Evolutionary conservation across 1,284 basidiomycete species (phyloP).

Genomic region (Ganoderma lucidum): DNA sequence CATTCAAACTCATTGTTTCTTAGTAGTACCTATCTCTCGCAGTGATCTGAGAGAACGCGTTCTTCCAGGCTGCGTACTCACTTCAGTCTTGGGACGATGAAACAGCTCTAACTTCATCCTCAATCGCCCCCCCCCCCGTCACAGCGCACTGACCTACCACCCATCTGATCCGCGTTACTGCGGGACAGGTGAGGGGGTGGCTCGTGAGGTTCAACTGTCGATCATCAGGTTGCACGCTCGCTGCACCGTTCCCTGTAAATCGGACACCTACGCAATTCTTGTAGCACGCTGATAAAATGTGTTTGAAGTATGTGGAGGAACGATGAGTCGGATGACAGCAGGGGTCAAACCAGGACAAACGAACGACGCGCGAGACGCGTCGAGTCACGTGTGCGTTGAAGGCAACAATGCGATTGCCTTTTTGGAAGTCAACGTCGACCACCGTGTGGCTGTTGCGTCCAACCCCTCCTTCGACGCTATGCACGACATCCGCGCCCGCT

Average conservation of each 20-base stretch:
- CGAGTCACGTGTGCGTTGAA: constrained; percentile 29
- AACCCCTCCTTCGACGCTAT: constrained; percentile 26
- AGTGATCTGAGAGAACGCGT: background rate
- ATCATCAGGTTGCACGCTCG: background rate
- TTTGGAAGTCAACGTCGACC: constrained; percentile 19
- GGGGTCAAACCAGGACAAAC: background rate
- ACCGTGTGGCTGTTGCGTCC: constrained; percentile 17
- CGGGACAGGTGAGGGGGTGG: background rate
- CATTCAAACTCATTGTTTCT: too few species aligned
- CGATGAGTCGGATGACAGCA: background rate
- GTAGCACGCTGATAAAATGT: background rate
- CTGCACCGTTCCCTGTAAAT: background rate
- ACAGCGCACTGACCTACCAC: background rate
- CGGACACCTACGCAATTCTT: background rate
- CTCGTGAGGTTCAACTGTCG: background rate
- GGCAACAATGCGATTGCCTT: constrained; percentile 22
- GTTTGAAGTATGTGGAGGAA: background rate
- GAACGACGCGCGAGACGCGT: constrained; percentile 9
- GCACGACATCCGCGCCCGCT: constrained; percentile 21
- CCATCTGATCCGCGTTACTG: background rate
- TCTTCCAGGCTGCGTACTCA: background rate
- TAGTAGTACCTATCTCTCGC: too few species aligned
- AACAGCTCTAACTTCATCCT: background rate
- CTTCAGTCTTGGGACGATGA: background rate
- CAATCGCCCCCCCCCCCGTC: background rate